Conservation (phyloP, 2,329 filamentous ascomycete species). For the Aurifilum marmelostoma region DNA sequence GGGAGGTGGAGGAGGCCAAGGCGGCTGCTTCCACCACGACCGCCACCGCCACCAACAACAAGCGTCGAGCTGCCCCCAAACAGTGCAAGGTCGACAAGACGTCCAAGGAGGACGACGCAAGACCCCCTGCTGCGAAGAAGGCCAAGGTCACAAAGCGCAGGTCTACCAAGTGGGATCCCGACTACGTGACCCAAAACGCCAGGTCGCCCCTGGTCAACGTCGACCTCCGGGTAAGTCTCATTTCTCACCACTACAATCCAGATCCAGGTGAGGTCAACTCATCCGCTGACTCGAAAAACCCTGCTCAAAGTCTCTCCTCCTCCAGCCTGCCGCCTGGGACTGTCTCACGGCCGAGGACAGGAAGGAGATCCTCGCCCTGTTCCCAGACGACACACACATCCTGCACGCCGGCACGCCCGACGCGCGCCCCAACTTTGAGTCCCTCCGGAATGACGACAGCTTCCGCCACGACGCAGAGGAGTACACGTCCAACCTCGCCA, state of each 20-base stretch:
- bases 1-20: constrained; percentile 12
- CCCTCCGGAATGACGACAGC: constrained; percentile 46
- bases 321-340: constrained; percentile 44
- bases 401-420: constrained; percentile 36
- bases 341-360: constrained; percentile 40
- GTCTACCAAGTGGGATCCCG: constrained; percentile 35
- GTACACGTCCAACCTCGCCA: constrained; percentile 47
- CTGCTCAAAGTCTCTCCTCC: constrained; percentile 40
- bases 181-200: constrained; percentile 41
- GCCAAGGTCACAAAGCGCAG: constrained; percentile 29
- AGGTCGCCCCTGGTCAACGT: constrained; percentile 41
- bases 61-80: constrained; percentile 18
- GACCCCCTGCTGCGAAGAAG: constrained; percentile 32
- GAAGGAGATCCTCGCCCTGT: constrained; percentile 40
- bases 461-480: constrained; percentile 48
- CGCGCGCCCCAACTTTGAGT: constrained; percentile 41
- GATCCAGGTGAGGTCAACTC: background rate
- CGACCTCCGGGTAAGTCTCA: constrained; percentile 41
- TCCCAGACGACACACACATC: constrained; percentile 41
- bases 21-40: background rate
- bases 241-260: background rate
- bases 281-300: constrained; percentile 19
- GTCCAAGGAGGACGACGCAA: background rate
- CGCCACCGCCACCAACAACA: background rate
- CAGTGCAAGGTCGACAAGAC: background rate